phyloP scores from a whole-genome alignment of 345 rosid genomes.

The Turritis glabra region DNA sequence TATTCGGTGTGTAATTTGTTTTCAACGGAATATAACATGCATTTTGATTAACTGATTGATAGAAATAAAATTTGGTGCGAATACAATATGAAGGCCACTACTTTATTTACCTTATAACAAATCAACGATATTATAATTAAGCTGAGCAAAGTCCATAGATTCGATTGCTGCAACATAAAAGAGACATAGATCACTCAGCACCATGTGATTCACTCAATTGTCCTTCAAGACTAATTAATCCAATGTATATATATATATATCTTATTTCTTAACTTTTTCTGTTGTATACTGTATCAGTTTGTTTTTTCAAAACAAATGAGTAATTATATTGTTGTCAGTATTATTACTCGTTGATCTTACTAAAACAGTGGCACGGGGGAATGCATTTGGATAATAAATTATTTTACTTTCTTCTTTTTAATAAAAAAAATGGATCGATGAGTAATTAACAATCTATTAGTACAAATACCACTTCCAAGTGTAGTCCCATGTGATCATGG shows the following conservation, averaged over 20 bases:
- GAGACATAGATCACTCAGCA: slow-evolving; percentile 29
- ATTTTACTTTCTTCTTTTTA: not conserved
- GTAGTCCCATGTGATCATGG: slow-evolving; percentile 37
- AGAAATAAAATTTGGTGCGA: not conserved
- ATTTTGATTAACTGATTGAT: not conserved
- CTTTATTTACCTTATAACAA: not conserved
- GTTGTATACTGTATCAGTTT: not conserved
- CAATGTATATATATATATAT: not conserved
- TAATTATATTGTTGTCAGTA: slow-evolving; percentile 24
- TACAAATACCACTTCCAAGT: slow-evolving; percentile 34
- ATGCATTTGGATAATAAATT: slow-evolving; percentile 30
- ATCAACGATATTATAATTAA: slow-evolving; percentile 11
- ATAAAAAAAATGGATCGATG: not conserved
- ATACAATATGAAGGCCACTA: not conserved
- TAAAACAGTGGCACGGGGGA: slow-evolving; percentile 36
- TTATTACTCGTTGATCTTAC: slow-evolving; percentile 19
- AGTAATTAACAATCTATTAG: not conserved
- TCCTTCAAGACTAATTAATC: slow-evolving; percentile 15
- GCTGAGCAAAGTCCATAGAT: slow-evolving; percentile 23
- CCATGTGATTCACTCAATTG: slow-evolving; percentile 31
- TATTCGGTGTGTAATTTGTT: not conserved
- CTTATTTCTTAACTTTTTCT: not conserved
- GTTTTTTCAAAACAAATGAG: not conserved
- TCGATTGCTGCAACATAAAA: slow-evolving; percentile 31
- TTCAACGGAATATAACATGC: slow-evolving; percentile 1